Conservation (phyloP, 2,329 filamentous ascomycete species). For the Stagonosporopsis rhizophila region DNA sequence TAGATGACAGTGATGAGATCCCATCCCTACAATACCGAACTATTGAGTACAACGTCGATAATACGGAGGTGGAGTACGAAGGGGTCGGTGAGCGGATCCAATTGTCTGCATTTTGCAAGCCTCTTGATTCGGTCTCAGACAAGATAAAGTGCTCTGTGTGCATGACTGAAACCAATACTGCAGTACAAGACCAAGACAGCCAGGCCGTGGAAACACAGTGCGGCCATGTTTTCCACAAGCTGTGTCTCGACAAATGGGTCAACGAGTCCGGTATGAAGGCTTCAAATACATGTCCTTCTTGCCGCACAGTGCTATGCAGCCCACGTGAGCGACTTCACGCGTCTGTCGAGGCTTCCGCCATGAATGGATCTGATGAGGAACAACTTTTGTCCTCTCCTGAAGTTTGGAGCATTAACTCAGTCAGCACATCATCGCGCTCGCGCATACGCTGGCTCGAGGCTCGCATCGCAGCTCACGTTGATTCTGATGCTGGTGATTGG, state of each 20-base stretch:
- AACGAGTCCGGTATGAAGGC: conserved; percentile 11
- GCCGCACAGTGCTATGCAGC: conserved; percentile 12
- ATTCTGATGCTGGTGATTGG: neutral
- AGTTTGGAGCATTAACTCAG: neutral
- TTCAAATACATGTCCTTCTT: conserved; percentile 15
- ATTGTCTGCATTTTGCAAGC: neutral
- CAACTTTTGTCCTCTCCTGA: neutral
- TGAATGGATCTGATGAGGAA: neutral
- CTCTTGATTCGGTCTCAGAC: neutral
- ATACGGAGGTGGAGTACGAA: conserved; percentile 6
- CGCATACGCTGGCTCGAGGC: neutral
- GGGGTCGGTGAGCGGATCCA: neutral
- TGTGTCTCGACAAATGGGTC: conserved; percentile 13
- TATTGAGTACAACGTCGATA: neutral
- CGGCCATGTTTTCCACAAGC: conserved; percentile 8
- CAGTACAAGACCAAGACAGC: neutral
- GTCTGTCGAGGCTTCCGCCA: neutral
- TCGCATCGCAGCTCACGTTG: neutral
- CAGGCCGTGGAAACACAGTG: conserved; percentile 5
- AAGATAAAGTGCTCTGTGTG: neutral
- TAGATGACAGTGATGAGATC: neutral
- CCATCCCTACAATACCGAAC: neutral
- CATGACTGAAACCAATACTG: neutral
- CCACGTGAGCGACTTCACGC: conserved; percentile 1
- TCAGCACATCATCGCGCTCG: neutral